A percentile compares a stretch with the other conserved stretches of the same genome.
These are phyloP conservation scores for Neurospora pannonica DNA, from an alignment of 495 filamentous ascomycete species.

Conservation along the genomic window DNA sequence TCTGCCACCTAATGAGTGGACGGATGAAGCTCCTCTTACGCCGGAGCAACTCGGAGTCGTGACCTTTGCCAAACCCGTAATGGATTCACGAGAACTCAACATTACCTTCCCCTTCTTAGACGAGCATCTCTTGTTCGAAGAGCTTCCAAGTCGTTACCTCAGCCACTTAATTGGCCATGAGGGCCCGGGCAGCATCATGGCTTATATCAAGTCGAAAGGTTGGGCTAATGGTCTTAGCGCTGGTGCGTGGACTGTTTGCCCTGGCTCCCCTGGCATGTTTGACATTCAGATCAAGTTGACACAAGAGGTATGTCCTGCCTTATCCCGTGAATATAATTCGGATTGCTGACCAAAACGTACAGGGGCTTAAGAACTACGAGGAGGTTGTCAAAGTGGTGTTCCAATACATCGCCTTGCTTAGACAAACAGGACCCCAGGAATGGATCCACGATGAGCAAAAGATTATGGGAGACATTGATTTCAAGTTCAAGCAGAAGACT, in stretches of 20 bases:
- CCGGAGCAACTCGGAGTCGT: constrained; percentile 63
- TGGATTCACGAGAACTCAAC: constrained; percentile 79
- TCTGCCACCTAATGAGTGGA: constrained; percentile 73
- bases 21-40: constrained; percentile 58
- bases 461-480: constrained; percentile 81
- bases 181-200: constrained; percentile 90
- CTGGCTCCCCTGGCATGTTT: constrained; percentile 73
- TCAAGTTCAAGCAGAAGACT: constrained; percentile 88
- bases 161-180: constrained; percentile 95
- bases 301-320: constrained; percentile 49
- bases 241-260: constrained; percentile 65
- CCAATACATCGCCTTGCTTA: constrained; percentile 85
- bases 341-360: constrained; percentile 4
- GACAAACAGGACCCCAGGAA: constrained; percentile 68
- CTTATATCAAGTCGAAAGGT: constrained; percentile 89
- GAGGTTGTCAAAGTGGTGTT: constrained; percentile 85
- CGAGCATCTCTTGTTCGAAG: constrained; percentile 72
- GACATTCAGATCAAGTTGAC: constrained; percentile 72
- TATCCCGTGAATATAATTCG: not conserved
- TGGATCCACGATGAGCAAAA: constrained; percentile 94
- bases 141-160: constrained; percentile 82
- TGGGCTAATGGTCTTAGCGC: constrained; percentile 87
- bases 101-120: constrained; percentile 85
- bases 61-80: constrained; percentile 91
- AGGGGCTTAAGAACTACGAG: constrained; percentile 64